Evolutionary conservation across 305 asterid species (phyloP).

Genomic region (Fraxinus platypoda): DNA sequence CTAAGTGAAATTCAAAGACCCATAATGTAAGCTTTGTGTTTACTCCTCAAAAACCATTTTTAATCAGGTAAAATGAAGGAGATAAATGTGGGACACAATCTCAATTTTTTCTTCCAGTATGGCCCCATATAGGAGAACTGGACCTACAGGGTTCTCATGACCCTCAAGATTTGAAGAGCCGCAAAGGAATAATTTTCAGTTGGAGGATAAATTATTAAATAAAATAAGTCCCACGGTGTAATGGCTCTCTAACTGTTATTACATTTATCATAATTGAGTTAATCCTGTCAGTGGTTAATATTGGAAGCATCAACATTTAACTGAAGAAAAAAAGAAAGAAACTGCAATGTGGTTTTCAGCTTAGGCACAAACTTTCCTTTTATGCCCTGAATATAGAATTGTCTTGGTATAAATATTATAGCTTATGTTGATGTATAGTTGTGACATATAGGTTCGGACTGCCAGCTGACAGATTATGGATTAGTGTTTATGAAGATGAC

Average conservation of each 20-base stretch:
- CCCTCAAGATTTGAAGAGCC: neutral
- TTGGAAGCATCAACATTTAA: neutral
- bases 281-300: neutral
- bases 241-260: neutral
- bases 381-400: constrained; percentile 9
- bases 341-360: neutral
- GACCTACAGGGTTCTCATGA: neutral
- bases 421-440: neutral
- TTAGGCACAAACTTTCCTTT: neutral
- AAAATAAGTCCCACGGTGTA: neutral
- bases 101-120: neutral
- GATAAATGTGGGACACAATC: neutral
- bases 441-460: constrained; percentile 60
- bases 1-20: neutral
- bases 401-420: neutral
- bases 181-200: neutral
- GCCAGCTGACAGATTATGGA: constrained; percentile 79
- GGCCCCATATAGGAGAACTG: neutral
- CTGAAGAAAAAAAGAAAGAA: neutral
- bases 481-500: constrained; percentile 80
- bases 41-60: neutral
- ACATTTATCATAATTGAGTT: neutral
- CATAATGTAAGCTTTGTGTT: neutral
- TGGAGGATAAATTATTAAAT: neutral
- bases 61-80: neutral